Base-by-base conservation (phyloP, 1,139 yeast genomes). In the Saccharomycopsis hybrid region DNA sequence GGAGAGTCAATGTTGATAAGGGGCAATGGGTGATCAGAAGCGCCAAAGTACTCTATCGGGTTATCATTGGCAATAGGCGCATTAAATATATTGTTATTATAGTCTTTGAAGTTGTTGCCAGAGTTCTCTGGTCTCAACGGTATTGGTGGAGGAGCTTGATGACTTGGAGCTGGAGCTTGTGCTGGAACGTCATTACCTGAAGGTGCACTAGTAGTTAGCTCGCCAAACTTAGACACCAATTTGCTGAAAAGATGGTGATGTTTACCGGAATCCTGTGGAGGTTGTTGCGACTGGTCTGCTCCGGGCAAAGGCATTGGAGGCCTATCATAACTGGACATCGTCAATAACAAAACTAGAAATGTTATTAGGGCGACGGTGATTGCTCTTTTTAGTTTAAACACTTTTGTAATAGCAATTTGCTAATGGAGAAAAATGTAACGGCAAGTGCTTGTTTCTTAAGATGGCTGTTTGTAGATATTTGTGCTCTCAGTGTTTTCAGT, bases 261-360 rank as follows among this genome's bases (percentile, higher is more conserved):
- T 24, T 40, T 37, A 18, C 13, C 41, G 32, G 9, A 30, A 25
- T 29, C 28, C n/a, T 24, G 36, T 18, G 7, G 48, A 29, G 24
- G 31, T 5, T 38, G 48, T 11, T 28, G 27, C 25, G 27, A 11
- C 29, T 7, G 31, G 31, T 9, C 24, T 4, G n/a, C 11, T 18
- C 30, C 37, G 7, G 54, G 54, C 13, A 51, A 39, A 3, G 54
- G 54, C 54, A 51, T 51, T n/a, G 40, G 39, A 4, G 54, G 54
- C 30, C 54, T 45, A 29, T 51, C 48, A 41, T 51, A 51, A 9
- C 45, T 41, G 28, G 44, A 40, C 53, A 50, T 50, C n/a, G 31
- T 44, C 18, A 18, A 18, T 18, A 18, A 18, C 18, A 18, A 3
- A 9, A 32, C n/a, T 32, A 9, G n/a, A 32, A 32, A n/a, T 32